phyloP scores from a whole-genome alignment of 2,329 filamentous ascomycete genomes.

The Penicillium psychrosexuale region DNA sequence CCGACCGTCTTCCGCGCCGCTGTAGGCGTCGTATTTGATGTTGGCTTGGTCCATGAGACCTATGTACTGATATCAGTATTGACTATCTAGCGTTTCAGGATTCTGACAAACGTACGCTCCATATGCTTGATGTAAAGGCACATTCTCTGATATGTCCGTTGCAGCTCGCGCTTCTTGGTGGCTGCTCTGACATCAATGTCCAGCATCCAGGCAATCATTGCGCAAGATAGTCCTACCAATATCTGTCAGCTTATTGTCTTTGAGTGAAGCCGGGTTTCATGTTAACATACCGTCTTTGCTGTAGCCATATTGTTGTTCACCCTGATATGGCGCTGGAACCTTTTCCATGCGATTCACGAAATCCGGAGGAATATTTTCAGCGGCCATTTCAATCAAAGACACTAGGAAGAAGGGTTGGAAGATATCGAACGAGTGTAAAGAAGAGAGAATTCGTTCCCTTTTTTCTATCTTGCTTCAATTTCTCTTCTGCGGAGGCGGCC shows the following conservation, averaged over 20 bases:
- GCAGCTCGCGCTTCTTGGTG: slow-evolving; percentile 4
- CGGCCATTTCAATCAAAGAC: background rate
- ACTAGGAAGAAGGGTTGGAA: background rate
- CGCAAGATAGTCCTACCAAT: background rate
- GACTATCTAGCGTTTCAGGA: too few species aligned
- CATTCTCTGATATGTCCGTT: slow-evolving; percentile 1
- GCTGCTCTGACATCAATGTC: slow-evolving; percentile 4
- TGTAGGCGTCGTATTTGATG: background rate
- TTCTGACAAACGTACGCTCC: background rate
- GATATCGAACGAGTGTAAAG: background rate
- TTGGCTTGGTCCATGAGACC: background rate
- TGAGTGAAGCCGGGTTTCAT: background rate
- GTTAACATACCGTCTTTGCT: background rate
- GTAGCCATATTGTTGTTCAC: background rate
- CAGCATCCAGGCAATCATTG: slow-evolving; percentile 9
- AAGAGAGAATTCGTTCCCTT: background rate
- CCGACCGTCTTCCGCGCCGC: background rate
- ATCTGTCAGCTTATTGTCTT: background rate
- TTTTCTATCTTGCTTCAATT: background rate
- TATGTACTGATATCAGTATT: background rate
- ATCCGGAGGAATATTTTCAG: background rate
- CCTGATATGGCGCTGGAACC: slow-evolving; percentile 1
- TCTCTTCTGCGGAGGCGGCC: background rate
- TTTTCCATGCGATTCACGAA: slow-evolving; percentile 5
- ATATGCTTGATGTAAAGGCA: slow-evolving; percentile 9